Evolutionary conservation across 495 filamentous ascomycete species (phyloP).

Genomic region (Clohesyomyces aquaticus): DNA sequence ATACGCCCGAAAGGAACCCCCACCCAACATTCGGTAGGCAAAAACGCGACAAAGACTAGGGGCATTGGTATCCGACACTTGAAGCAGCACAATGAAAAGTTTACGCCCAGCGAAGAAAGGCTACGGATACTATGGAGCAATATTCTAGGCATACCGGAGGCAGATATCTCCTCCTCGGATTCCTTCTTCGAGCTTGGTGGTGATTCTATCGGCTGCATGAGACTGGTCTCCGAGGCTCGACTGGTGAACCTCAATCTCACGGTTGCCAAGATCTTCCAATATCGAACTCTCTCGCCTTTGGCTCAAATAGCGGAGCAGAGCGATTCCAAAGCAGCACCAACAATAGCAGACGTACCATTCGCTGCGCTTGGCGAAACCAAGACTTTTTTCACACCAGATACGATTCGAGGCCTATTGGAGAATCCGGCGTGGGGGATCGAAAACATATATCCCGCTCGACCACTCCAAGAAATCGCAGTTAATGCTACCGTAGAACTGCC

Average conservation of each 20-base stretch:
- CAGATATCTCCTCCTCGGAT: constrained; percentile 49
- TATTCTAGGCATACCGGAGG: constrained; percentile 21
- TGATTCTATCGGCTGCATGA: constrained; percentile 62
- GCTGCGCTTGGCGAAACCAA: constrained; percentile 20
- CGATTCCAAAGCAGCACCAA: not conserved
- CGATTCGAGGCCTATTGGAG: constrained; percentile 12
- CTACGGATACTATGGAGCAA: constrained; percentile 21
- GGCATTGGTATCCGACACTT: too few relatives aligned
- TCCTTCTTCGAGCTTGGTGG: constrained; percentile 61
- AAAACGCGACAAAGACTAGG: too few relatives aligned
- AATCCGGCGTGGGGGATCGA: constrained; percentile 45
- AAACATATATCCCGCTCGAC: constrained; percentile 64
- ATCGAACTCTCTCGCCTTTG: constrained; percentile 12
- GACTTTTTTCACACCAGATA: constrained; percentile 8
- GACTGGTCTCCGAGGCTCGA: constrained; percentile 48
- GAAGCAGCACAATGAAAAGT: not conserved
- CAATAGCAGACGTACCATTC: constrained; percentile 6
- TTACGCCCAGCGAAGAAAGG: constrained; percentile 20
- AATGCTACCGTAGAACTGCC: constrained; percentile 59
- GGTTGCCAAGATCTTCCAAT: constrained; percentile 34
- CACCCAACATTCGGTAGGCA: too few relatives aligned
- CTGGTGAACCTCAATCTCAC: constrained; percentile 16
- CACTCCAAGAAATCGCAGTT: constrained; percentile 67
- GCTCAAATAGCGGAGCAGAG: constrained; percentile 4
- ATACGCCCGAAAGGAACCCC: constrained; percentile 10